phyloP scores from a whole-genome alignment of 352 stramenopile species.

The Peronospora belbahrii region DNA sequence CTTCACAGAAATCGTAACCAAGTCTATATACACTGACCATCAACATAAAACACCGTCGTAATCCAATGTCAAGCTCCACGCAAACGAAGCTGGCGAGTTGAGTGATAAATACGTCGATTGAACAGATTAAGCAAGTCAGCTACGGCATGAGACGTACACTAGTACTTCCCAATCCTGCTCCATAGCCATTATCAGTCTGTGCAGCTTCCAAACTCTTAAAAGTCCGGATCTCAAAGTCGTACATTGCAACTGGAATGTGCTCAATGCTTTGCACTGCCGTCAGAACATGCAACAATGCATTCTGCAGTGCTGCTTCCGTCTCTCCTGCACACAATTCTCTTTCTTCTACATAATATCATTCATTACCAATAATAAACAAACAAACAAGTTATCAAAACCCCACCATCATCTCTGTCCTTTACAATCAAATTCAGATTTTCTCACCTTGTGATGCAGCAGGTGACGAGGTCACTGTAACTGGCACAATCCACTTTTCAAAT shows the following conservation, averaged over 20 bases:
- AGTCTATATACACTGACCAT: too few species aligned
- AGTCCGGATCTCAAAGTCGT: conserved; percentile 77
- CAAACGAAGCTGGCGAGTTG: too few species aligned
- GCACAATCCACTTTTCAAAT: conserved; percentile 82
- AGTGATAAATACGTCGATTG: too few species aligned
- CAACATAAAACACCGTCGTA: too few species aligned
- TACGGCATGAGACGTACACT: conserved; percentile 45
- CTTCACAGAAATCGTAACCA: too few species aligned
- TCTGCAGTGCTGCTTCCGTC: conserved; percentile 60
- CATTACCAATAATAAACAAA: conserved; percentile 3
- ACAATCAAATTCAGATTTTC: background rate
- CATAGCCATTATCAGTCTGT: conserved; percentile 37
- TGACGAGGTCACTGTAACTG: conserved; percentile 47
- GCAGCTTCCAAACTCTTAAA: conserved; percentile 43
- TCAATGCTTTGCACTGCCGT: conserved; percentile 69
- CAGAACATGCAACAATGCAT: conserved; percentile 64
- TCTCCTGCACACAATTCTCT: conserved; percentile 43
- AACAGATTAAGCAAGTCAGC: background rate
- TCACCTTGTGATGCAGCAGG: conserved; percentile 35
- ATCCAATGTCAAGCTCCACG: too few species aligned
- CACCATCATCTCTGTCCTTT: too few species aligned
- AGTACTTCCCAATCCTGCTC: conserved; percentile 19
- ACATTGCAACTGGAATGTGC: conserved; percentile 75
- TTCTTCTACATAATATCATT: conserved; percentile 28
- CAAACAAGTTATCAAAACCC: too few species aligned